Percentiles rank a stretch among this genome's conserved stretches.
phyloP scores from a whole-genome alignment of 441 rosid species.

The Brassica hybrid region DNA sequence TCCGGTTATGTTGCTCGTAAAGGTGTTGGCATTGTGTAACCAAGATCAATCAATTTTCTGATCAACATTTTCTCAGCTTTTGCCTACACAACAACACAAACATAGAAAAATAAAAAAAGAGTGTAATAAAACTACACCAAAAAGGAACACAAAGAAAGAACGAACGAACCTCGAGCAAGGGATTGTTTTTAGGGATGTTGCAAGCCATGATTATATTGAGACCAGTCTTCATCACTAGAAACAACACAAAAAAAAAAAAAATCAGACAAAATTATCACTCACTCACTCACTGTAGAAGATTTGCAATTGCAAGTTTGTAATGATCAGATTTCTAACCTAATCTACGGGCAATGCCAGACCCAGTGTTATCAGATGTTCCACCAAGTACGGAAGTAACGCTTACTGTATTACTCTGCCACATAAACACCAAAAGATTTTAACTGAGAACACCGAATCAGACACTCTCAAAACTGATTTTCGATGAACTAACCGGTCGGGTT shows the following conservation, averaged over 20 bases:
- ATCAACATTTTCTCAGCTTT: conserved; percentile 78
- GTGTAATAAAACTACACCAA: not conserved
- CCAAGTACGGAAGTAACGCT: conserved; percentile 79
- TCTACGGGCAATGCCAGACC: conserved; percentile 87
- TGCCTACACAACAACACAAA: conserved; percentile 52
- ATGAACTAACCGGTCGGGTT: conserved; percentile 53
- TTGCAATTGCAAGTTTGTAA: not conserved
- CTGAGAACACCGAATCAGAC: not conserved
- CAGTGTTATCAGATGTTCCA: conserved; percentile 86
- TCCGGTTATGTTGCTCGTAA: conserved; percentile 34
- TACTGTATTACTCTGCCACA: conserved; percentile 63
- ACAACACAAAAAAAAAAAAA: conserved; percentile 15
- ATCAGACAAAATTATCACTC: not conserved
- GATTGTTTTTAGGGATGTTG: conserved; percentile 85
- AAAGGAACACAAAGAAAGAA: not conserved
- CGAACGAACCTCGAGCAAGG: conserved; percentile 71
- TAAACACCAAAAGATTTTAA: not conserved
- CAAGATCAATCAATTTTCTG: conserved; percentile 70
- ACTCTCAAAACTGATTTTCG: not conserved
- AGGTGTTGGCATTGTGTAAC: conserved; percentile 60
- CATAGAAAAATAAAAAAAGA: not conserved
- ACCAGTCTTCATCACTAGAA: conserved; percentile 78
- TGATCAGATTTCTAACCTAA: conserved; percentile 51
- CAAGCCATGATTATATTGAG: conserved; percentile 75
- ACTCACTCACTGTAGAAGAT: not conserved